These are phyloP conservation scores for Gracilaria gracilis DNA, from an alignment of 23 red algal species.

Conservation along the genomic window DNA sequence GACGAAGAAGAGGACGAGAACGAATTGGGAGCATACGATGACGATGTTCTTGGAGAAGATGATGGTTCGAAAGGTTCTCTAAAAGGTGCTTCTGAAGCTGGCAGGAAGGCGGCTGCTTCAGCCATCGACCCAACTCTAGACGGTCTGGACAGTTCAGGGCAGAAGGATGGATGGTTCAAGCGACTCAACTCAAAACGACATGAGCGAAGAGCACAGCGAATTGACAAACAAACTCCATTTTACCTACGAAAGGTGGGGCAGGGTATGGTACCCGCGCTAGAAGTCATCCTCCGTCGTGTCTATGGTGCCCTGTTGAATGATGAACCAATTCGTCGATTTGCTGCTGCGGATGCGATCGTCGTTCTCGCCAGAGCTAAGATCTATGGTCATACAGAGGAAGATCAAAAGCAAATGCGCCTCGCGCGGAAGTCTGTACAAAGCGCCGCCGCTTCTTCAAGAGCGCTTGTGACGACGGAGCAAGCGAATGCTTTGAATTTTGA, in stretches of 20 bases:
- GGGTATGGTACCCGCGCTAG: constrained; percentile 74
- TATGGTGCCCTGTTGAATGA: constrained; percentile 72
- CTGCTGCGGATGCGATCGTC: constrained; percentile 68
- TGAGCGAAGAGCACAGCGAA: constrained; percentile 39
- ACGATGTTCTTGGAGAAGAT: constrained; percentile 75
- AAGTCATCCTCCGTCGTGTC: constrained; percentile 77
- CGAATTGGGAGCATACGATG: constrained; percentile 72
- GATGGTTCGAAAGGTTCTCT: constrained; percentile 60
- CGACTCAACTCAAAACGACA: constrained; percentile 51
- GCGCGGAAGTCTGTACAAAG: constrained; percentile 41
- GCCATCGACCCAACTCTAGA: constrained; percentile 34
- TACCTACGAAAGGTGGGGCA: constrained; percentile 77
- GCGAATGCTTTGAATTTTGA: neutral
- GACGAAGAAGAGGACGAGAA: constrained; percentile 68
- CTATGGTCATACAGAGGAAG: constrained; percentile 64
- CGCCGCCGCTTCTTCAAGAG: constrained; percentile 21
- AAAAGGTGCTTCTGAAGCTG: constrained; percentile 14
- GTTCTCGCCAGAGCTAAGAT: constrained; percentile 75
- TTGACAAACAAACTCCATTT: constrained; percentile 67
- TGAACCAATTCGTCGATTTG: constrained; percentile 72
- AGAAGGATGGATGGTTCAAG: constrained; percentile 61
- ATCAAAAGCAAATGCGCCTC: constrained; percentile 50
- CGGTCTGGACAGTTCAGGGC: constrained; percentile 26
- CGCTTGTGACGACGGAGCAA: constrained; percentile 22
- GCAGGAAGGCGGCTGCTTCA: neutral